A percentile compares a stretch with the other conserved stretches of the same genome.
Evolutionary conservation across 352 stramenopile genomes (phyloP).

Genomic region (Pythium monospermum): DNA sequence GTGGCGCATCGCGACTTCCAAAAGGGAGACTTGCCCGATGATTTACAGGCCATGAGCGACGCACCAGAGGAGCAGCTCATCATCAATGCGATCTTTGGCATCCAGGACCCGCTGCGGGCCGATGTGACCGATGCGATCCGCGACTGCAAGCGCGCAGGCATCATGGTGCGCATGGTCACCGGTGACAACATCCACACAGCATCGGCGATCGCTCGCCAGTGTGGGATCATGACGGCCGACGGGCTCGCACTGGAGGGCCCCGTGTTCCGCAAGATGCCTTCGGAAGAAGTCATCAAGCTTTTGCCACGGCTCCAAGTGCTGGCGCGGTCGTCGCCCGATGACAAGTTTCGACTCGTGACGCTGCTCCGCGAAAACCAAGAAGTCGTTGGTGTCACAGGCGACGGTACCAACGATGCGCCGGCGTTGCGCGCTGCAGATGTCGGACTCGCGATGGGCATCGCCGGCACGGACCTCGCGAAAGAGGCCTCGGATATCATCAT

Average conservation of each 20-base stretch:
- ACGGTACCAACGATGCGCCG: constrained; percentile 79
- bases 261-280: constrained; percentile 85
- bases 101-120: constrained; percentile 93
- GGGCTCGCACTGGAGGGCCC: constrained; percentile 90
- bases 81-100: constrained; percentile 91
- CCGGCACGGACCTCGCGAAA: constrained; percentile 74
- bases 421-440: constrained; percentile 69
- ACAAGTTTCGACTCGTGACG: constrained; percentile 96
- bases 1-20: constrained; percentile 79
- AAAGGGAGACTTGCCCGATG: constrained; percentile 37
- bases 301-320: constrained; percentile 86
- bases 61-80: constrained; percentile 76
- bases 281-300: constrained; percentile 49
- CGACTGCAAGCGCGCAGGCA: constrained; percentile 93
- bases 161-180: constrained; percentile 99
- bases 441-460: constrained; percentile 77
- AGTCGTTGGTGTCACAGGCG: constrained; percentile 74
- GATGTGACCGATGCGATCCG: constrained; percentile 93
- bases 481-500: constrained; percentile 86
- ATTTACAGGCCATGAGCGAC: constrained; percentile 48
- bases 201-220: constrained; percentile 93
- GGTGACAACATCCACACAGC: constrained; percentile 98
- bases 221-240: constrained; percentile 92
- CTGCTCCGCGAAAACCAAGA: constrained; percentile 65
- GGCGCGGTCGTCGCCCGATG: constrained; percentile 92